These are phyloP conservation scores for Scedosporium minutisporum DNA, from an alignment of 2,329 filamentous ascomycete genomes.

Conservation along the genomic window DNA sequence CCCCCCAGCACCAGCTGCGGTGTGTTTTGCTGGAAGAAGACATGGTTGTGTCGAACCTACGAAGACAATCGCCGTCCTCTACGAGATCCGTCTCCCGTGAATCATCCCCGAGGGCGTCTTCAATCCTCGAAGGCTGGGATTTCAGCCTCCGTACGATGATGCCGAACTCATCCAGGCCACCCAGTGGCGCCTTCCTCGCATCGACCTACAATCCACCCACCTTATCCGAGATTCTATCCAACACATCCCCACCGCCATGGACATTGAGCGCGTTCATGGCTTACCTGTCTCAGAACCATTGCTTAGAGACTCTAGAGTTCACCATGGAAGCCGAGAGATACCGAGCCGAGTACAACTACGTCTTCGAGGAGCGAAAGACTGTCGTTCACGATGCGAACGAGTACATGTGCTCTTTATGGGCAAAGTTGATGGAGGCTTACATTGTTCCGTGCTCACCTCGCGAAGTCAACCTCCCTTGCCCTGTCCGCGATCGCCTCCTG, in stretches of 20 bases:
- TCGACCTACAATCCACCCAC: slow-evolving; percentile 46
- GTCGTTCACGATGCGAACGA: slow-evolving; percentile 38
- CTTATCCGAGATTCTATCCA: slow-evolving; percentile 77
- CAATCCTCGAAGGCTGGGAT: slow-evolving; percentile 7
- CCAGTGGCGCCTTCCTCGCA: slow-evolving; percentile 37
- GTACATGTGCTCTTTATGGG: slow-evolving; percentile 74
- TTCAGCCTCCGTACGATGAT: slow-evolving; percentile 4
- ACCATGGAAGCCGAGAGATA: slow-evolving; percentile 90
- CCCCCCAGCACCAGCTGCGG: background rate
- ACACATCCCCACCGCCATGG: slow-evolving; percentile 78
- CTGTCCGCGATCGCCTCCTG: slow-evolving; percentile 74
- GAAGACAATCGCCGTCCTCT: background rate
- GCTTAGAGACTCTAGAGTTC: slow-evolving; percentile 91
- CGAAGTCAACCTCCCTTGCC: slow-evolving; percentile 82
- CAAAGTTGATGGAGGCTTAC: slow-evolving; percentile 80
- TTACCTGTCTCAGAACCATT: slow-evolving; percentile 94
- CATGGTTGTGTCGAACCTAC: background rate
- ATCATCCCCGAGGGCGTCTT: slow-evolving; percentile 1
- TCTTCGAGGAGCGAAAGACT: slow-evolving; percentile 26
- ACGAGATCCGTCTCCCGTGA: slow-evolving; percentile 1
- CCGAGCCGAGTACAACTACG: slow-evolving; percentile 44
- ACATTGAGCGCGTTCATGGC: slow-evolving; percentile 91
- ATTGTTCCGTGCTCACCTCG: slow-evolving; percentile 75
- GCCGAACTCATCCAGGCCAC: slow-evolving; percentile 33
- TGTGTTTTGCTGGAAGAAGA: background rate